phyloP scores from a whole-genome alignment of 192 early-diverging fungal species.

The Pilaira anomala region DNA sequence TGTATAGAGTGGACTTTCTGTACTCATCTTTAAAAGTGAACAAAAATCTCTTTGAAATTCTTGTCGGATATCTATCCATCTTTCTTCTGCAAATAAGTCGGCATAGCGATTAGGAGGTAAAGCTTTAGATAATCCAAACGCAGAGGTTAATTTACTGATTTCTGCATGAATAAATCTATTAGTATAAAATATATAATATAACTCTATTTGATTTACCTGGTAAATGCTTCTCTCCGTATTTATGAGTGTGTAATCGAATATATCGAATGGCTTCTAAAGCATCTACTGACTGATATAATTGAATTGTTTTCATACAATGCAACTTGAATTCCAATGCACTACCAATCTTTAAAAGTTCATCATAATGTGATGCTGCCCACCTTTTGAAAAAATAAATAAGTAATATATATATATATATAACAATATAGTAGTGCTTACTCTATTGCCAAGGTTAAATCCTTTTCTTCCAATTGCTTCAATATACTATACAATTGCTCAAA shows the following conservation, averaged over 20 bases:
- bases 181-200: not conserved
- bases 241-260: constrained; percentile 64
- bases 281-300: constrained; percentile 54
- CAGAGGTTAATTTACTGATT: constrained; percentile 46
- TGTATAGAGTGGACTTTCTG: constrained; percentile 71
- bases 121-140: constrained; percentile 28
- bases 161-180: constrained; percentile 25
- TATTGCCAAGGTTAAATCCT: constrained; percentile 64
- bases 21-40: constrained; percentile 64
- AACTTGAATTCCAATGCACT: constrained; percentile 87
- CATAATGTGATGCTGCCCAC: constrained; percentile 69
- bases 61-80: constrained; percentile 55
- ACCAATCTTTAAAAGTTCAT: constrained; percentile 50
- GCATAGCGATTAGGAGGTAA: constrained; percentile 43
- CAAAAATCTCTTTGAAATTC: constrained; percentile 81
- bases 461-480: constrained; percentile 55
- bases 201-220: constrained; percentile 46
- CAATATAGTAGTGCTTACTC: constrained; percentile 34
- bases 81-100: constrained; percentile 38
- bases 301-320: constrained; percentile 73
- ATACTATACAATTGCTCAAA: constrained; percentile 85
- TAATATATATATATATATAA: not conserved
- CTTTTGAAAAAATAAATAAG: constrained; percentile 23
- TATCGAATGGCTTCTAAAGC: constrained; percentile 68
- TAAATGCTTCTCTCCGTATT: constrained; percentile 60